A percentile compares a stretch with the other conserved stretches of the same genome.
phyloP scores from a whole-genome alignment of 805 yeast species.

The Spathaspora sp. region DNA sequence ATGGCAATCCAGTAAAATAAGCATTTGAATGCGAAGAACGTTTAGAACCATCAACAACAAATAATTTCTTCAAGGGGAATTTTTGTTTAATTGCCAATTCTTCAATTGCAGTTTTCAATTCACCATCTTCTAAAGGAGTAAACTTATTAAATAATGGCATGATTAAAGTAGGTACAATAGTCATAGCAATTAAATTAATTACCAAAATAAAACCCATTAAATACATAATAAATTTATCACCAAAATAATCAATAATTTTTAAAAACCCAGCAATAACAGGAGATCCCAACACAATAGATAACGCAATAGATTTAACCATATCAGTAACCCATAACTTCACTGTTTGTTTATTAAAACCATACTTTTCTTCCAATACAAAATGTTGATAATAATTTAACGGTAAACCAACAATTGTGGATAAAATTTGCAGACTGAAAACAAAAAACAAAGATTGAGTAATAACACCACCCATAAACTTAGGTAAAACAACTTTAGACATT shows the following conservation, averaged over 20 bases:
- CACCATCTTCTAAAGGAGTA: constrained; percentile 87
- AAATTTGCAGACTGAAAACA: constrained; percentile 50
- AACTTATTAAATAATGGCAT: constrained; percentile 92
- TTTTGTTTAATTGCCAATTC: constrained; percentile 67
- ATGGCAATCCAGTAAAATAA: constrained; percentile 92
- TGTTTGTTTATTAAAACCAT: constrained; percentile 90
- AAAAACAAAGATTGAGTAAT: constrained; percentile 67
- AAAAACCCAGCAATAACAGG: constrained; percentile 74
- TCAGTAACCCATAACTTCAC: constrained; percentile 69
- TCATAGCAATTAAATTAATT: constrained; percentile 70
- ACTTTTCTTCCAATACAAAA: constrained; percentile 88
- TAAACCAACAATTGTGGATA: constrained; percentile 51
- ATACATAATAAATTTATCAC: constrained; percentile 78
- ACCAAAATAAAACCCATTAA: constrained; percentile 66
- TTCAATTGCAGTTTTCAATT: constrained; percentile 78
- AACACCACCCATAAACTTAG: constrained; percentile 46
- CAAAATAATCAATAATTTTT: constrained; percentile 76
- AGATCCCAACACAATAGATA: constrained; percentile 59
- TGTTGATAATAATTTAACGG: constrained; percentile 75
- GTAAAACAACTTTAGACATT: constrained; percentile 45
- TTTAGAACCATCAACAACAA: constrained; percentile 94
- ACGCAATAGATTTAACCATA: constrained; percentile 52
- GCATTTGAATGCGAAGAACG: constrained; percentile 97
- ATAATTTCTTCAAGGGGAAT: constrained; percentile 84
- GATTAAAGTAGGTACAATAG: constrained; percentile 78